phyloP scores from a whole-genome alignment of 306 rosid genomes.

The Myrica gale region DNA sequence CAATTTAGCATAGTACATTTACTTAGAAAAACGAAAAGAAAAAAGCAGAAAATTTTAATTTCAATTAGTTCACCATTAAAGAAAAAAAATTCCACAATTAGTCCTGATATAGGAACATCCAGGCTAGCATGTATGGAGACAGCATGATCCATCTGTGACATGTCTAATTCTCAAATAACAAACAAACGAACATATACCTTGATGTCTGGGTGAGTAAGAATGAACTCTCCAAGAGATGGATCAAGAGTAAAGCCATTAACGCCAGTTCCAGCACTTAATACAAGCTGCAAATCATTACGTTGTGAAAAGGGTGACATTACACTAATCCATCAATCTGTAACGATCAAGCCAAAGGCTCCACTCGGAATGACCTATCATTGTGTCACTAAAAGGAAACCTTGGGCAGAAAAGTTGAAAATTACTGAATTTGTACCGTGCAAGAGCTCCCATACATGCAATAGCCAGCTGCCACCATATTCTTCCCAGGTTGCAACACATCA shows the following conservation, averaged over 20 bases:
- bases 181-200: slow-evolving; percentile 44
- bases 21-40: not conserved
- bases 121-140: not conserved
- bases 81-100: not conserved
- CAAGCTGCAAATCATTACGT: slow-evolving; percentile 56
- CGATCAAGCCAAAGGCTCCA: not conserved
- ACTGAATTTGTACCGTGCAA: slow-evolving; percentile 67
- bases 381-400: not conserved
- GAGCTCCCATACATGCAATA: slow-evolving; percentile 99
- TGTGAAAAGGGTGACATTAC: slow-evolving; percentile 6
- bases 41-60: not conserved
- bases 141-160: not conserved
- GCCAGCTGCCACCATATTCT: slow-evolving; percentile 92
- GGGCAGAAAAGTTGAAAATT: not conserved
- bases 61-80: not conserved
- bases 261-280: slow-evolving; percentile 75
- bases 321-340: not conserved
- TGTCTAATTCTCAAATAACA: not conserved
- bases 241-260: slow-evolving; percentile 93
- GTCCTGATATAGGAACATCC: not conserved
- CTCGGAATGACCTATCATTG: not conserved
- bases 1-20: too few relatives aligned
- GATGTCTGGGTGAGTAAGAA: slow-evolving; percentile 88
- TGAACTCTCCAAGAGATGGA: slow-evolving; percentile 97
- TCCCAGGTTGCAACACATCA: slow-evolving; percentile 91